Conservation (phyloP, 2,329 filamentous ascomycete species). For the Byssothecium circinans region DNA sequence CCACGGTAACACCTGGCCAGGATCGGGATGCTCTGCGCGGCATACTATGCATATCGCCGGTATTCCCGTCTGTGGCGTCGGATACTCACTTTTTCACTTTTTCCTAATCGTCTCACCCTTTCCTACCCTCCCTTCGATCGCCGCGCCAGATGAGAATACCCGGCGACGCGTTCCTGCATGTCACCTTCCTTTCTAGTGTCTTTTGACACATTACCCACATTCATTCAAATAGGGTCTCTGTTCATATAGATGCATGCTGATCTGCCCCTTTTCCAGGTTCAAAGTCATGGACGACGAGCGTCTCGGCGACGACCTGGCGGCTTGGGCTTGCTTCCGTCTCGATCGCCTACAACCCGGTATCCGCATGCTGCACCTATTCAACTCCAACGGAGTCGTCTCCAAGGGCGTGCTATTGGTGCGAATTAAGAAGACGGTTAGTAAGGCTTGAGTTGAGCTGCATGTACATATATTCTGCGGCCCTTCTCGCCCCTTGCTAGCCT, state of each 20-base stretch:
- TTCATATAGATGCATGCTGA: neutral
- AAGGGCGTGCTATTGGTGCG: constrained; percentile 73
- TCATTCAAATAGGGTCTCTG: too few relatives aligned
- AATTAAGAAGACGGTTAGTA: constrained; percentile 61
- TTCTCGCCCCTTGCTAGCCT: constrained; percentile 2
- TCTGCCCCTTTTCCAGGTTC: constrained; percentile 56
- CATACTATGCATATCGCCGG: constrained; percentile 17
- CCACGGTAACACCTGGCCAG: constrained; percentile 9
- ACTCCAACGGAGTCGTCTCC: constrained; percentile 66
- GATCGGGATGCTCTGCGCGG: constrained; percentile 11
- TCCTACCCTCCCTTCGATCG: neutral
- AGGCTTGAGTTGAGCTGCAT: constrained; percentile 14
- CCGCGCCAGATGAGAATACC: neutral
- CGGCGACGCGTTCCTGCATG: neutral
- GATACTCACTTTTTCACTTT: constrained; percentile 13
- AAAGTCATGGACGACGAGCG: constrained; percentile 87
- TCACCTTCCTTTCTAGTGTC: neutral
- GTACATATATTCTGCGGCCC: neutral
- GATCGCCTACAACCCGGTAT: constrained; percentile 77
- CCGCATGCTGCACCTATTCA: constrained; percentile 74
- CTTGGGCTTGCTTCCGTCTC: constrained; percentile 86
- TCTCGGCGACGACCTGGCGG: constrained; percentile 72
- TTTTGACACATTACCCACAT: too few relatives aligned
- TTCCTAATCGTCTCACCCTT: neutral
- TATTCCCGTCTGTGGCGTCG: constrained; percentile 10